phyloP scores from a whole-genome alignment of 1,284 basidiomycete genomes.

The Heliocybe sulcata region DNA sequence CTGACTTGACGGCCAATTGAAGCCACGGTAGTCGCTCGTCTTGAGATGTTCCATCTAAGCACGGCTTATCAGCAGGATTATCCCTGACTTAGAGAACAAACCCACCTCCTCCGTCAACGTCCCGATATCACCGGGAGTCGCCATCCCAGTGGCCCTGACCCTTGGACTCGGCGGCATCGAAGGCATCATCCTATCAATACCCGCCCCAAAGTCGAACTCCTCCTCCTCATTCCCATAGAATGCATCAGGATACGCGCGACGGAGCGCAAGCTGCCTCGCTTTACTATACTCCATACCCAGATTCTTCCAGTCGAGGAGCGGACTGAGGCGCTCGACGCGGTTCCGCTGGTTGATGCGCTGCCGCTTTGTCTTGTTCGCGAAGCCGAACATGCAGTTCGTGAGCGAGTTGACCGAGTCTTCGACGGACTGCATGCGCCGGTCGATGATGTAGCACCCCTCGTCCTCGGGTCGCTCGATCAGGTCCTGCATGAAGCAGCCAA shows the following conservation, averaged over 20 bases:
- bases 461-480: conserved; percentile 88
- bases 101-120: conserved; percentile 84
- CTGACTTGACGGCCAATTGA: conserved; percentile 48
- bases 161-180: conserved; percentile 87
- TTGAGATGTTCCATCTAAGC: conserved; percentile 77
- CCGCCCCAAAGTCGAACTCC: conserved; percentile 55
- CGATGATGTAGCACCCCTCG: conserved; percentile 93
- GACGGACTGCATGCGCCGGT: conserved; percentile 83
- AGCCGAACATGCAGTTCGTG: conserved; percentile 69
- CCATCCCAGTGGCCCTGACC: conserved; percentile 60
- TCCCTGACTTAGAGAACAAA: background rate
- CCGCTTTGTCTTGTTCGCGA: conserved; percentile 85
- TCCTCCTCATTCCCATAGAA: conserved; percentile 57
- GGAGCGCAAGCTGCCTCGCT: conserved; percentile 85
- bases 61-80: conserved; percentile 3
- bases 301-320: conserved; percentile 97
- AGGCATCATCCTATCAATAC: conserved; percentile 63
- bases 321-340: conserved; percentile 89
- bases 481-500: conserved; percentile 98
- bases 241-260: conserved; percentile 92
- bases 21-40: conserved; percentile 87
- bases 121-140: conserved; percentile 90
- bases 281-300: conserved; percentile 96
- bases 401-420: conserved; percentile 87
- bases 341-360: conserved; percentile 99